Evolutionary conservation across 331 rosid species (phyloP).

Genomic region (Stylosanthes scabra): DNA sequence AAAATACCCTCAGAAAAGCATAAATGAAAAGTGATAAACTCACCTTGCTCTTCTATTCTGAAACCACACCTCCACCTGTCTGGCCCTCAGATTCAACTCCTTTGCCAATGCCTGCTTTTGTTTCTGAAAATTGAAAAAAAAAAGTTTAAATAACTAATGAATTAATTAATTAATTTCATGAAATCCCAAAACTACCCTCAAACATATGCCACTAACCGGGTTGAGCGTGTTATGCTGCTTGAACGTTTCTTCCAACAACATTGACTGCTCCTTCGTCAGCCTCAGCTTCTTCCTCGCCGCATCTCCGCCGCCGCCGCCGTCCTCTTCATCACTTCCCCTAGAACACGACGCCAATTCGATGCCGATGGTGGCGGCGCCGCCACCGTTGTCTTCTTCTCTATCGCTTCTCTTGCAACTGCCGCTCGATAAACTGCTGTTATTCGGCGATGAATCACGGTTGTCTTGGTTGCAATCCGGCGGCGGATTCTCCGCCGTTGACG

Average conservation of each 20-base stretch:
- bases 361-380: conserved; percentile 35
- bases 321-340: conserved; percentile 34
- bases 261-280: conserved; percentile 44
- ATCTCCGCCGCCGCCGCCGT: conserved; percentile 2
- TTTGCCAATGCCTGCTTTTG: conserved; percentile 77
- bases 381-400: conserved; percentile 64
- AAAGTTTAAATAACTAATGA: no score
- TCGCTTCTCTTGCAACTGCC: conserved; percentile 68
- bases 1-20: conserved; percentile 28
- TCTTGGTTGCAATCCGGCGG: conserved; percentile 56
- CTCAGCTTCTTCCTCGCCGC: conserved; percentile 33
- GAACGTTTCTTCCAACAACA: conserved; percentile 81
- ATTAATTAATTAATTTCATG: background rate
- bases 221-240: conserved; percentile 79
- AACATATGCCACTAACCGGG: conserved; percentile 55
- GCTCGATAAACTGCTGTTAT: conserved; percentile 66
- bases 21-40: background rate
- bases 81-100: conserved; percentile 69
- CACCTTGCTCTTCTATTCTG: conserved; percentile 94
- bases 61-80: conserved; percentile 95
- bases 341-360: conserved; percentile 52
- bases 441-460: conserved; percentile 67
- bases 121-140: conserved; percentile 45
- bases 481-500: conserved; percentile 37
- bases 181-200: conserved; percentile 25